Base-by-base conservation (phyloP, 768 basidiomycete species). In the Mycena indigotica region DNA sequence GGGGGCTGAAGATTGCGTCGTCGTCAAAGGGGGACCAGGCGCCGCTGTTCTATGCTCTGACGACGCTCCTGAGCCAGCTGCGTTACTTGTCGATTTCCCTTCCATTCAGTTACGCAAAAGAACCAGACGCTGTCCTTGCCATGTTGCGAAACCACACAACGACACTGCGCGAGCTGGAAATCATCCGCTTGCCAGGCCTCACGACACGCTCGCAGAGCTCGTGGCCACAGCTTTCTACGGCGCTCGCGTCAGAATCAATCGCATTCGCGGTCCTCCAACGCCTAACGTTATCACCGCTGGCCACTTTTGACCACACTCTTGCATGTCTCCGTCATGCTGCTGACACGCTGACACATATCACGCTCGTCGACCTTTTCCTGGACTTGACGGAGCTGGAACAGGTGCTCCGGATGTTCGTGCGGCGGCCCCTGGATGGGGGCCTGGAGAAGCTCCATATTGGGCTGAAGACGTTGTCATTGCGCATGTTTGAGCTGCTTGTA, bases 1-100 rank as follows among this genome's bases (percentile, higher is more conserved):
- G 52, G 16, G 64, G 64, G 17, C 64, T 77, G n/a, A 58, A 61
- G 0, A 69, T 77, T 19, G 63, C 69, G 2, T 75, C 74, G 1
- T 62, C 63, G 1, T 70, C 70, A 13, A 51, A 60, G 4, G 61
- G 60, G 5, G 71, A 75, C 60, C 65, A 73, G 15, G 68, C 73
- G 4, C 19, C 55, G 3, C 72, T 76, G 56, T 72, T 76, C 54
- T 52, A 53, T 2, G 63, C 68, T 8, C 60, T 75, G 3, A 67
- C 65, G 10, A 25, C 56, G 4, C 61, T 75, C 16, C 64, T 5
- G 5, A n/a, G n/a, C n/a, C 25, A 5, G 4, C 46, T 48, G 13
- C 46, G 46, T 8, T 10, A 26, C 13, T n/a, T 48, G 6, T 24
- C 46, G 12, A 26, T 48, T 6, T 48, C 24, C 5, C 21, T 24